Conservation (phyloP, 2,329 filamentous ascomycete genomes). For the Aspergillus sp. region DNA sequence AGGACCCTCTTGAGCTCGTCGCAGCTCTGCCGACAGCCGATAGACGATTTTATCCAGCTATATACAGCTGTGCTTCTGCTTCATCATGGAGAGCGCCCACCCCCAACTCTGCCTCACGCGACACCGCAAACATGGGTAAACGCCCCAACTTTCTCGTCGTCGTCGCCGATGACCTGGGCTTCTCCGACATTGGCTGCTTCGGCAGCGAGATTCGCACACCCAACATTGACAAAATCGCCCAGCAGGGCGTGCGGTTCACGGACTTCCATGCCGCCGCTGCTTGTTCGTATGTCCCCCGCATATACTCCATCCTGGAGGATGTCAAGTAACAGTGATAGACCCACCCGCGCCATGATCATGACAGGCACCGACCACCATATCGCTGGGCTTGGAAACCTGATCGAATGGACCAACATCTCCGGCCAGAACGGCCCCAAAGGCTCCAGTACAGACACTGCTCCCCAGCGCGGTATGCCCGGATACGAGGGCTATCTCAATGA, state of each 20-base stretch:
- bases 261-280: slow-evolving; percentile 66
- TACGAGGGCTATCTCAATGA: slow-evolving; percentile 66
- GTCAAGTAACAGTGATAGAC: slow-evolving; percentile 30
- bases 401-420: slow-evolving; percentile 58
- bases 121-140: slow-evolving; percentile 27
- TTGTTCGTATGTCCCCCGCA: slow-evolving; percentile 48
- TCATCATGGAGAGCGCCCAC: neutral
- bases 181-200: slow-evolving; percentile 60
- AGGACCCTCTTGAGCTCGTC: neutral
- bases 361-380: slow-evolving; percentile 62
- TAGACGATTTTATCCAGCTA: slow-evolving; percentile 5
- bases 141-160: slow-evolving; percentile 62
- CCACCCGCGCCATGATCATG: slow-evolving; percentile 66
- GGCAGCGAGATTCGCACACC: slow-evolving; percentile 63
- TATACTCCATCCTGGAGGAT: neutral
- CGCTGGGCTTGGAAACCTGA: slow-evolving; percentile 57
- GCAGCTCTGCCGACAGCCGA: slow-evolving; percentile 12
- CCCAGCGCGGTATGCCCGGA: slow-evolving; percentile 59
- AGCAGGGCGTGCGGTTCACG: slow-evolving; percentile 59
- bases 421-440: slow-evolving; percentile 55
- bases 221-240: slow-evolving; percentile 55
- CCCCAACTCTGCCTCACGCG: no score
- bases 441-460: slow-evolving; percentile 52
- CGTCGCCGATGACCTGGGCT: slow-evolving; percentile 61
- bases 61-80: neutral